Evolutionary conservation across 805 yeast species (phyloP).

Genomic region (Clavispora asparagi): DNA sequence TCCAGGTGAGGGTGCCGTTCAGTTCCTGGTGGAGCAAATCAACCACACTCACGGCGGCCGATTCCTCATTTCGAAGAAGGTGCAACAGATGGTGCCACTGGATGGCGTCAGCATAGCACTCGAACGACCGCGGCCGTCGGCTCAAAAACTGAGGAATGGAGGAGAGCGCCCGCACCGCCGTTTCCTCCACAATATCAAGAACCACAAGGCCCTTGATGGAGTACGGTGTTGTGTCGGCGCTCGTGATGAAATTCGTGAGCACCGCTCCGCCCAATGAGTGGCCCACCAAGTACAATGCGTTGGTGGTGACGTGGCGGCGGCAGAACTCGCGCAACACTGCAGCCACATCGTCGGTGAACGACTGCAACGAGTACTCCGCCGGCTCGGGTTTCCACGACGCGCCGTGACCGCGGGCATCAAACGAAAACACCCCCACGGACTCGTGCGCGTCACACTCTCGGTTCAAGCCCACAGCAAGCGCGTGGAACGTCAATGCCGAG

Average conservation of each 20-base stretch:
- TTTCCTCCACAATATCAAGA: slow-evolving; percentile 92
- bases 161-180: slow-evolving; percentile 66
- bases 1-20: slow-evolving; percentile 44
- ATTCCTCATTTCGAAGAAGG: slow-evolving; percentile 47
- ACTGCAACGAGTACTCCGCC: slow-evolving; percentile 38
- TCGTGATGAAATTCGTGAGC: slow-evolving; percentile 43
- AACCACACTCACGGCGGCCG: slow-evolving; percentile 80
- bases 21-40: slow-evolving; percentile 39
- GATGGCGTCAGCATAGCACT: slow-evolving; percentile 52
- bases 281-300: slow-evolving; percentile 59
- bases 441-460: slow-evolving; percentile 38
- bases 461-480: slow-evolving; percentile 15
- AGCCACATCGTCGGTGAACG: slow-evolving; percentile 55
- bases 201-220: slow-evolving; percentile 63
- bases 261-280: slow-evolving; percentile 94
- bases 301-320: slow-evolving; percentile 6
- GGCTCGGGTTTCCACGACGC: slow-evolving; percentile 14
- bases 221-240: slow-evolving; percentile 13
- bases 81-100: slow-evolving; percentile 72
- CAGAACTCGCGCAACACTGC: slow-evolving; percentile 41
- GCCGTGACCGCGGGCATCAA: slow-evolving; percentile 89
- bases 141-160: slow-evolving; percentile 64
- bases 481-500: slow-evolving; percentile 70
- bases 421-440: slow-evolving; percentile 43
- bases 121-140: slow-evolving; percentile 60